Conservation (phyloP, 164 flowering plant species). For the Warburgia ugandensis region DNA sequence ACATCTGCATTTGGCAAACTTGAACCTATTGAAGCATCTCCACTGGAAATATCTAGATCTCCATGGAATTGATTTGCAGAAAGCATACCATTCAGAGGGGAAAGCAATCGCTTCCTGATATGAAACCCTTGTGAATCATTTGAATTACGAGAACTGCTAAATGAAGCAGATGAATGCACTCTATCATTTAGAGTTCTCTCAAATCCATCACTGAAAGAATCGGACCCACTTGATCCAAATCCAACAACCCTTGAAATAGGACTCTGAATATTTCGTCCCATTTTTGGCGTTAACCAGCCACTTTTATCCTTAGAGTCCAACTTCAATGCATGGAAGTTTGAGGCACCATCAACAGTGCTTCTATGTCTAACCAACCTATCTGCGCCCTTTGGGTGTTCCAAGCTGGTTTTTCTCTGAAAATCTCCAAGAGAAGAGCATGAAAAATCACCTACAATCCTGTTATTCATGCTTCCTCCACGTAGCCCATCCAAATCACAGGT, state of each 20-base stretch:
- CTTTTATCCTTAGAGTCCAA: conserved; percentile 23
- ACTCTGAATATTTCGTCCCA: conserved; percentile 27
- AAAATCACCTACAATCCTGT: conserved; percentile 13
- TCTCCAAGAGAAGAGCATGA: conserved; percentile 31
- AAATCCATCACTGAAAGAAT: conserved; percentile 19
- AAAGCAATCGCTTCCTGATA: conserved; percentile 61
- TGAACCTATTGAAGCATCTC: conserved; percentile 12
- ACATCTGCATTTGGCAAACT: conserved; percentile 1
- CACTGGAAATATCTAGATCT: conserved; percentile 39
- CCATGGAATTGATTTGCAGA: conserved; percentile 31
- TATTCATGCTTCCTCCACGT: conserved; percentile 15
- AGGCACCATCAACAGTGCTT: conserved; percentile 21
- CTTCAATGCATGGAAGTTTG: conserved; percentile 23
- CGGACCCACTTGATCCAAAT: conserved; percentile 34
- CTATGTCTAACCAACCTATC: conserved; percentile 18
- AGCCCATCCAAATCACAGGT: conserved; percentile 42
- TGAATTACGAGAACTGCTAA: conserved; percentile 16
- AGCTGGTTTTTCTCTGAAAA: conserved; percentile 26
- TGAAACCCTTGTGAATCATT: conserved; percentile 33
- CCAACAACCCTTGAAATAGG: conserved; percentile 73
- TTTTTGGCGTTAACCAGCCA: conserved; percentile 24
- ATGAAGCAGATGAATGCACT: conserved; percentile 15
- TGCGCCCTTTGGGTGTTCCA: conserved; percentile 23
- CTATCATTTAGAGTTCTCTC: conserved; percentile 10
- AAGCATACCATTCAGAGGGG: conserved; percentile 54